Percentiles rank a stretch among this genome's conserved stretches.
Evolutionary conservation across 148 eudicot species (phyloP).

Genomic region (Chenopodium album): DNA sequence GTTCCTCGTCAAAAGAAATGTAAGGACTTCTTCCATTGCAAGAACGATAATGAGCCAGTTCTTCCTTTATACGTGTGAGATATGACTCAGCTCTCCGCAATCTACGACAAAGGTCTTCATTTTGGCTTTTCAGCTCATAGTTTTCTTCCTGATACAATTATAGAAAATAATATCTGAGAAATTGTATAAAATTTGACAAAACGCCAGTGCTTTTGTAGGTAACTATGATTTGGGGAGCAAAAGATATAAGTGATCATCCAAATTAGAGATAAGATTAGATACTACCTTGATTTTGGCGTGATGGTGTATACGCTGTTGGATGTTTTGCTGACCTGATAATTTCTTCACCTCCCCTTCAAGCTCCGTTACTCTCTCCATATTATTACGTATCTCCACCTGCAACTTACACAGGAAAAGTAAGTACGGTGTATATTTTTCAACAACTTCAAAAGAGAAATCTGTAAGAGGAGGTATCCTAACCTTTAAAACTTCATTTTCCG

Average conservation of each 20-base stretch:
- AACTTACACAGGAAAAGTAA: neutral
- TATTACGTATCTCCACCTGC: slow-evolving; percentile 55
- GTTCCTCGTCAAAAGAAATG: slow-evolving; percentile 50
- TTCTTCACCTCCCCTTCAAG: slow-evolving; percentile 75
- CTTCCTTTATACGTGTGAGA: slow-evolving; percentile 47
- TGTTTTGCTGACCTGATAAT: slow-evolving; percentile 83
- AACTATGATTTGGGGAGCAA: neutral
- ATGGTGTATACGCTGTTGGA: slow-evolving; percentile 93
- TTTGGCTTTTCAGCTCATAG: slow-evolving; percentile 58
- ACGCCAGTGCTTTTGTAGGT: neutral
- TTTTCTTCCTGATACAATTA: slow-evolving; percentile 77
- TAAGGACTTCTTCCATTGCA: slow-evolving; percentile 44
- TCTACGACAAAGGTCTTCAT: slow-evolving; percentile 62
- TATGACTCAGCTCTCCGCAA: slow-evolving; percentile 52
- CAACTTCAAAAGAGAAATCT: neutral
- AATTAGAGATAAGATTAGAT: neutral
- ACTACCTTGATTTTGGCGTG: slow-evolving; percentile 92
- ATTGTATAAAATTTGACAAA: neutral
- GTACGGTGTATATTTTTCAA: neutral
- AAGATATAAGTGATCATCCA: neutral
- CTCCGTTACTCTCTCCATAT: slow-evolving; percentile 54
- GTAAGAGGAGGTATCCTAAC: slow-evolving; percentile 33
- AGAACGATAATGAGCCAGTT: slow-evolving; percentile 47
- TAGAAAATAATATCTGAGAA: neutral
- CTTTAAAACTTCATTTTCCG: slow-evolving; percentile 85